Conservation (phyloP, 164 flowering plant species). For the Pachysandra terminalis region DNA sequence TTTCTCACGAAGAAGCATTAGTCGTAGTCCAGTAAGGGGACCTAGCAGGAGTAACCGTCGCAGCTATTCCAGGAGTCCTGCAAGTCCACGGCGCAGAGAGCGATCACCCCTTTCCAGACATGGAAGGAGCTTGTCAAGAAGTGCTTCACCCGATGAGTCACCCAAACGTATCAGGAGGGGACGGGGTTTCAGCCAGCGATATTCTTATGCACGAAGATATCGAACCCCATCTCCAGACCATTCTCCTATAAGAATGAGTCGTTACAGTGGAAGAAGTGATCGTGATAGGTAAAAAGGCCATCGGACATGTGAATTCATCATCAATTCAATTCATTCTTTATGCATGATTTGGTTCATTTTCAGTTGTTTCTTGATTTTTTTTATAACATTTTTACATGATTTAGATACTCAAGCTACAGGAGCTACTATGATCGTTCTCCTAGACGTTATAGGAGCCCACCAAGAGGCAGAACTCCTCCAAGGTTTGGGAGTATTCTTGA, state of each 20-base stretch:
- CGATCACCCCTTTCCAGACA: constrained; percentile 60
- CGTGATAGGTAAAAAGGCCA: constrained; percentile 57
- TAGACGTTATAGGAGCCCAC: constrained; percentile 80
- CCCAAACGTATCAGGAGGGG: constrained; percentile 96
- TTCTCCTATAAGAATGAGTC: constrained; percentile 75
- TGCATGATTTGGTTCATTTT: not conserved
- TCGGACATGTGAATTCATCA: not conserved
- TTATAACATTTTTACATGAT: not conserved
- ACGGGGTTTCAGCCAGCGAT: constrained; percentile 87
- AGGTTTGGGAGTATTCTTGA: constrained; percentile 37
- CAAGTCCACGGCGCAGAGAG: constrained; percentile 48
- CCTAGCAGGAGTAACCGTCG: constrained; percentile 50
- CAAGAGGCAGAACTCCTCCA: constrained; percentile 82
- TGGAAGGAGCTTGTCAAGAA: constrained; percentile 73
- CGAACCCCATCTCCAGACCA: constrained; percentile 89
- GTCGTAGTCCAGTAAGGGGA: constrained; percentile 57
- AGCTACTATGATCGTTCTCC: constrained; percentile 72
- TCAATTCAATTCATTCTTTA: not conserved
- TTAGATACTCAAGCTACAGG: constrained; percentile 70
- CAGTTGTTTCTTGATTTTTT: not conserved
- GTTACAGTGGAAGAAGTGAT: constrained; percentile 64
- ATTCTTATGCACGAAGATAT: constrained; percentile 84
- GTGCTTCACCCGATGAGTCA: constrained; percentile 77
- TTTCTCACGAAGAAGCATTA: constrained; percentile 42
- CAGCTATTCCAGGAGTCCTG: constrained; percentile 69